phyloP scores from a whole-genome alignment of 306 rosid genomes.

The Psophocarpus tetragonolobus region DNA sequence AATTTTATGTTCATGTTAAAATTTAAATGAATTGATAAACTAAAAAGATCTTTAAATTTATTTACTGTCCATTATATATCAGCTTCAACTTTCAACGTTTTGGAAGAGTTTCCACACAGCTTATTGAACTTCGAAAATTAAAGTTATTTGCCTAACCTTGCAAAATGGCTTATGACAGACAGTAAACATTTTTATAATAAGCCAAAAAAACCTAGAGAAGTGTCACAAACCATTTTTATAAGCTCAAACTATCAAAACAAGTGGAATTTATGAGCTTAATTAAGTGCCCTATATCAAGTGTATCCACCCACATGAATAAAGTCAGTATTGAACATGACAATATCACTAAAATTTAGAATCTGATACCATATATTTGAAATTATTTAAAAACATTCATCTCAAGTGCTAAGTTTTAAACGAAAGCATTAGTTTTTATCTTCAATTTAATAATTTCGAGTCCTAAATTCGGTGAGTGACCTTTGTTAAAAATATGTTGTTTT shows the following conservation, averaged over 20 bases:
- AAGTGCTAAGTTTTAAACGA: background rate
- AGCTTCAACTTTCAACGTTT: too few species aligned
- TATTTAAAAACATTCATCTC: background rate
- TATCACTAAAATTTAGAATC: background rate
- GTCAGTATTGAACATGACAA: conserved; percentile 1
- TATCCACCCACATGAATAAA: conserved; percentile 8
- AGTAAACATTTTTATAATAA: background rate
- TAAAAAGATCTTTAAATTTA: background rate
- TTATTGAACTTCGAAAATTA: background rate
- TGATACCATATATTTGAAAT: conserved; percentile 2
- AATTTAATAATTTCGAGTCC: too few species aligned
- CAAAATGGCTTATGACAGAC: background rate
- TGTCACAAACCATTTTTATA: too few species aligned
- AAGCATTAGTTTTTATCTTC: background rate
- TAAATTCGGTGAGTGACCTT: too few species aligned
- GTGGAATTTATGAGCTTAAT: background rate
- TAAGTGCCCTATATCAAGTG: background rate
- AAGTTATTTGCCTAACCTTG: background rate
- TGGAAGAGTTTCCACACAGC: background rate
- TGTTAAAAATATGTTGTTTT: too few species aligned
- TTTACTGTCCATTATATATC: conserved; percentile 19
- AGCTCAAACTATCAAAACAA: background rate
- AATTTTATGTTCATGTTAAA: background rate
- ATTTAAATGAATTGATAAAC: background rate
- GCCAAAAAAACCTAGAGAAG: too few species aligned